Base-by-base conservation (phyloP, 805 yeast species). In the Scheffersomyces coipomensis region DNA sequence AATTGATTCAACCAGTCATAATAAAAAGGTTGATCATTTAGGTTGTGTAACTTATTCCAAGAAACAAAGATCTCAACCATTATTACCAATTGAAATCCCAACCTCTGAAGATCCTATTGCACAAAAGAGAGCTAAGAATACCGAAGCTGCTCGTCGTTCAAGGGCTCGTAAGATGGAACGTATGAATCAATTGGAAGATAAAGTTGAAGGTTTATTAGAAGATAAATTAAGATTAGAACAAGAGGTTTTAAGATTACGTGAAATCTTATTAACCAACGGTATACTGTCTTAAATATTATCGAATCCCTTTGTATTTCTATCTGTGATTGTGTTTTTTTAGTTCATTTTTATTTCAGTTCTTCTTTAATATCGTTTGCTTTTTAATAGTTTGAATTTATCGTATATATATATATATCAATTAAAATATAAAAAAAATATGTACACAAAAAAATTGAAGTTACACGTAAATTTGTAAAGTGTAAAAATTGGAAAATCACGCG, bases 131-230 rank as follows among this genome's bases (percentile, higher is more conserved):
- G 98, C 98, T 7, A 83, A 91, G 65, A 91, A 93, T 76, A 91
- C 91, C n/a, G 96, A 89, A 60, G 97, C 98, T 50, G 97, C 97
- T 6, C 81, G 97, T 64, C 79, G 97, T 58, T 88, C 96, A 19
- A 76, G 97, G 56, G 97, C 97, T 18, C 81, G 96, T 62, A 88
- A 90, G 65, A 81, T 85, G 82, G 86, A 86, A 61, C 79, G 95
- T 62, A 85, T 90, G 88, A 53, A 65, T 44, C 91, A 87, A 60
- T 71, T 90, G 59, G 97, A 90, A 65, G 78, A 64, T 18, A 81
- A 79, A 61, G 93, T 89, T 38, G 88, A 82, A 48, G 75, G 62
- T 23, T 70, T 90, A 47, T 49, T 83, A 34, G 57, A 64, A 19
- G 81, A 73, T 51, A 89, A 88, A 64, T 56, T 70, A 33, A 70